Evolutionary conservation across 1,139 yeast species (phyloP).

Genomic region (Torulaspora pretoriensis): DNA sequence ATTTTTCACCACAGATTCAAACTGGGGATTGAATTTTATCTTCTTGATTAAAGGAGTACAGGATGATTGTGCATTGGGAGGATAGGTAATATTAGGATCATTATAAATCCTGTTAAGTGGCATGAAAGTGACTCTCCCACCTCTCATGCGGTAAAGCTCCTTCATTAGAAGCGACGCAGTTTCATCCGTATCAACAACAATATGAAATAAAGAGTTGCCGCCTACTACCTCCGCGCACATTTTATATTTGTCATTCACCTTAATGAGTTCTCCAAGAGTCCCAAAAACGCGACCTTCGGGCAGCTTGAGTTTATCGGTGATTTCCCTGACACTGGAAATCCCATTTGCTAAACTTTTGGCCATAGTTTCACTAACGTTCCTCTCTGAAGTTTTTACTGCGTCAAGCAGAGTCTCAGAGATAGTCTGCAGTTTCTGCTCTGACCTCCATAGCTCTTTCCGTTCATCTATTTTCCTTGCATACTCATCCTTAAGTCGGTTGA

Average conservation of each 20-base stretch:
- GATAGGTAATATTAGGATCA: conserved; percentile 43
- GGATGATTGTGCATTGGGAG: conserved; percentile 39
- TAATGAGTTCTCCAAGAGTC: conserved; percentile 76
- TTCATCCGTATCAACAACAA: conserved; percentile 83
- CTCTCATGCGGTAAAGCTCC: conserved; percentile 62
- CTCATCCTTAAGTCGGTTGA: conserved; percentile 39
- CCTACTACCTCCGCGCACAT: conserved; percentile 86
- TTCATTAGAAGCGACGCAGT: conserved; percentile 79
- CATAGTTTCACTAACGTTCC: conserved; percentile 65
- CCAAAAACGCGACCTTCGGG: conserved; percentile 63
- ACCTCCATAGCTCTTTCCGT: conserved; percentile 75
- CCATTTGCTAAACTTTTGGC: conserved; percentile 69
- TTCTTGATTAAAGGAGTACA: conserved; percentile 75
- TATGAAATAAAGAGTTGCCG: conserved; percentile 79
- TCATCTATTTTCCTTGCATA: conserved; percentile 54
- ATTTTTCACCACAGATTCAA: conserved; percentile 65
- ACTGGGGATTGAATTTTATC: conserved; percentile 53
- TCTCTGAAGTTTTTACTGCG: conserved; percentile 55
- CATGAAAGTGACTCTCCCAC: conserved; percentile 86
- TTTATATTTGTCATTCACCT: conserved; percentile 76
- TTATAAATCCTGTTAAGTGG: conserved; percentile 84
- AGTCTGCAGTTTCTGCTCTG: conserved; percentile 61
- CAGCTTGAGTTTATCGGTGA: conserved; percentile 53
- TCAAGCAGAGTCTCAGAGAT: conserved; percentile 52
- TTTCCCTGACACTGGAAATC: conserved; percentile 58